Conservation (phyloP, 2,329 filamentous ascomycete species). For the Davidsoniella eucalypti region DNA sequence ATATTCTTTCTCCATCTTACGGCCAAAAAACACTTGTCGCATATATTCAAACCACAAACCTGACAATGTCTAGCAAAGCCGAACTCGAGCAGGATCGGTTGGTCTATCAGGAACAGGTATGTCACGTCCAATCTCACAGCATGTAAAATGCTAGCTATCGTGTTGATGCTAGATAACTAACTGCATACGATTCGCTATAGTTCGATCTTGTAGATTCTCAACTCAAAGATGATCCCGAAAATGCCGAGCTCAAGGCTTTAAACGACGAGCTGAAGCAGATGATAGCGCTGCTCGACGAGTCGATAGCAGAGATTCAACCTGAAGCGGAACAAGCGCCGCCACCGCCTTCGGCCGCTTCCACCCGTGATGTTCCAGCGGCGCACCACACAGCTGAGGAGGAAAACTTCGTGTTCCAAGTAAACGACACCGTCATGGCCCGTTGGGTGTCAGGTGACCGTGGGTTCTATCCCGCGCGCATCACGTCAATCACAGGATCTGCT, state of each 20-base stretch:
- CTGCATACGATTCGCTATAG: conserved; percentile 24
- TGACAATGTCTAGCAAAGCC: conserved; percentile 13
- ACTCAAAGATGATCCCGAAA: conserved; percentile 65
- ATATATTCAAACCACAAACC: too few species aligned
- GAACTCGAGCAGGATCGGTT: conserved; percentile 34
- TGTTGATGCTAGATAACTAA: too few species aligned
- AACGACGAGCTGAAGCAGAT: conserved; percentile 68
- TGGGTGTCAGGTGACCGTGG: conserved; percentile 79
- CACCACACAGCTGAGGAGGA: conserved; percentile 31
- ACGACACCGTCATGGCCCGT: conserved; percentile 78
- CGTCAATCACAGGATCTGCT: conserved; percentile 83
- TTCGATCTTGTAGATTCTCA: conserved; percentile 63
- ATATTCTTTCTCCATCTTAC: too few species aligned
- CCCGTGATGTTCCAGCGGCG: conserved; percentile 20
- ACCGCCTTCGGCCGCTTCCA: conserved; percentile 30
- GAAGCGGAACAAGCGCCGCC: conserved; percentile 24
- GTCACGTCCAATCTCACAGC: conserved; percentile 12
- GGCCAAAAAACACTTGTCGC: too few species aligned
- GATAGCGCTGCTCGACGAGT: conserved; percentile 62
- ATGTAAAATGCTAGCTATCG: not conserved
- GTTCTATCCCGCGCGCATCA: conserved; percentile 86
- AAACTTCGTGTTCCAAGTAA: conserved; percentile 54
- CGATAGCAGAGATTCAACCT: conserved; percentile 61
- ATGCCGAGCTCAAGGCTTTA: conserved; percentile 59
- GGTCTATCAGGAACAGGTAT: conserved; percentile 40